phyloP scores from a whole-genome alignment of 2,329 filamentous ascomycete genomes.

The Clonostachys rhizophaga region DNA sequence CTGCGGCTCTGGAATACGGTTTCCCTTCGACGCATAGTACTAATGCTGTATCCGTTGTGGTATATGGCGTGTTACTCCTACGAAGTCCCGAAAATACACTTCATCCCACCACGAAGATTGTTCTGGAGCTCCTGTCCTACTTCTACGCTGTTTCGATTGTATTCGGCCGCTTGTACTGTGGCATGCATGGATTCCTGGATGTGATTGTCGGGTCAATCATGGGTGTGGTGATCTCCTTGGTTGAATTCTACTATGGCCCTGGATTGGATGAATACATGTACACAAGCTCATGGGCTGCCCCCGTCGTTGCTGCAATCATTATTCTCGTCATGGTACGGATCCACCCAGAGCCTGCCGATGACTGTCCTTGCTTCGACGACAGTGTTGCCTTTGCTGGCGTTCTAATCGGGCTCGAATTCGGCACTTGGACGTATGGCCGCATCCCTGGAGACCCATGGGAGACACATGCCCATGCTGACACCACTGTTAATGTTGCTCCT shows the following conservation, averaged over 20 bases:
- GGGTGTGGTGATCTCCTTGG: slow-evolving; percentile 59
- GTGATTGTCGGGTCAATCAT: slow-evolving; percentile 76
- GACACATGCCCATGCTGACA: slow-evolving; percentile 35
- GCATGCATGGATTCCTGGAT: slow-evolving; percentile 97
- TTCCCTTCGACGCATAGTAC: slow-evolving; percentile 97
- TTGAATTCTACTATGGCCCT: slow-evolving; percentile 57
- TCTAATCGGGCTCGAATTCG: slow-evolving; percentile 77
- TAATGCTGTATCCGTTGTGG: slow-evolving; percentile 90
- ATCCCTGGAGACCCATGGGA: slow-evolving; percentile 40
- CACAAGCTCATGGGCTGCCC: slow-evolving; percentile 57
- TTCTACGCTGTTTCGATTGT: slow-evolving; percentile 88
- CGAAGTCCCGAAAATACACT: slow-evolving; percentile 60
- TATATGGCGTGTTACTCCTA: slow-evolving; percentile 74
- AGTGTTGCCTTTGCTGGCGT: slow-evolving; percentile 91
- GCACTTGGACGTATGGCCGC: slow-evolving; percentile 75
- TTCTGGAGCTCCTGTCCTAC: slow-evolving; percentile 67
- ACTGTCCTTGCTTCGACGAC: slow-evolving; percentile 96
- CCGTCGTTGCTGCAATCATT: slow-evolving; percentile 57
- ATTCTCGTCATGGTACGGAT: slow-evolving; percentile 78
- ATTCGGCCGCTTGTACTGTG: slow-evolving; percentile 88
- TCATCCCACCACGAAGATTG: slow-evolving; percentile 50
- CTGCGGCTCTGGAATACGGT: slow-evolving; percentile 90
- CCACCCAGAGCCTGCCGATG: slow-evolving; percentile 92
- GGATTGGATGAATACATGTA: slow-evolving; percentile 68
- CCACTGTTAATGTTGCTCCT: slow-evolving; percentile 60